Conservation (phyloP, 2,329 filamentous ascomycete species). For the Trichoderma pleuroti region DNA sequence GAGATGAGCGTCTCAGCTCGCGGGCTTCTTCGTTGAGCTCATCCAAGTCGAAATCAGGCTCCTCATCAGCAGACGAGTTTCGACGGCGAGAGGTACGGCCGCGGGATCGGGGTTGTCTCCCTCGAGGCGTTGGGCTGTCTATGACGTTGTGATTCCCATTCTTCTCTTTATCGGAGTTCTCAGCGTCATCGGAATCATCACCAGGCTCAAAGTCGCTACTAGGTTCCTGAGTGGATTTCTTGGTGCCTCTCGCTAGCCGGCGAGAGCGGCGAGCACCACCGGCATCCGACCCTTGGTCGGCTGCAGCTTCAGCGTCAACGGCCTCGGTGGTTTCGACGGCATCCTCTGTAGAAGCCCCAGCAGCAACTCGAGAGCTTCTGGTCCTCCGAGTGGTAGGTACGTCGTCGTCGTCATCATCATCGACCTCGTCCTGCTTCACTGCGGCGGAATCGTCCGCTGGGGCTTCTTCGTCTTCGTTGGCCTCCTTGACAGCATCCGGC, state of each 20-base stretch:
- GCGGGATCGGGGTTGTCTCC: slow-evolving; percentile 40
- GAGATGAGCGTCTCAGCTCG: slow-evolving; percentile 56
- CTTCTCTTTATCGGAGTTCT: slow-evolving; percentile 38
- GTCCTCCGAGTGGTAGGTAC: slow-evolving; percentile 47
- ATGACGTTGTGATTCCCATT: slow-evolving; percentile 44
- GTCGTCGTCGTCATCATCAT: slow-evolving; percentile 47
- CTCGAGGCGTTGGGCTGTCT: slow-evolving; percentile 50
- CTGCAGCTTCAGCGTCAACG: slow-evolving; percentile 27
- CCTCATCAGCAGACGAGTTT: slow-evolving; percentile 55
- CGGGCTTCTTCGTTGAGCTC: slow-evolving; percentile 64
- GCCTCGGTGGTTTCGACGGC: slow-evolving; percentile 20
- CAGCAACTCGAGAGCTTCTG: slow-evolving; percentile 35
- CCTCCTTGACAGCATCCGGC: slow-evolving; percentile 24
- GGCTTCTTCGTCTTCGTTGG: slow-evolving; percentile 20
- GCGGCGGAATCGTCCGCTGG: slow-evolving; percentile 27
- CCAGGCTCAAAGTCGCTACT: slow-evolving; percentile 61
- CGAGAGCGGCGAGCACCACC: slow-evolving; percentile 36
- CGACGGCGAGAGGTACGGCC: slow-evolving; percentile 47
- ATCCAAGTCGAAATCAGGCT: slow-evolving; percentile 56
- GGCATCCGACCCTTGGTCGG: slow-evolving; percentile 28
- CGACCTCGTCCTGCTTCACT: slow-evolving; percentile 20
- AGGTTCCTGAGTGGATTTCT: slow-evolving; percentile 48
- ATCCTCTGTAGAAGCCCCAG: slow-evolving; percentile 33
- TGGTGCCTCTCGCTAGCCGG: slow-evolving; percentile 46
- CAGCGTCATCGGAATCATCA: slow-evolving; percentile 55